Base-by-base conservation (phyloP, 768 basidiomycete species). In the Rhodotorula diobovata region DNA sequence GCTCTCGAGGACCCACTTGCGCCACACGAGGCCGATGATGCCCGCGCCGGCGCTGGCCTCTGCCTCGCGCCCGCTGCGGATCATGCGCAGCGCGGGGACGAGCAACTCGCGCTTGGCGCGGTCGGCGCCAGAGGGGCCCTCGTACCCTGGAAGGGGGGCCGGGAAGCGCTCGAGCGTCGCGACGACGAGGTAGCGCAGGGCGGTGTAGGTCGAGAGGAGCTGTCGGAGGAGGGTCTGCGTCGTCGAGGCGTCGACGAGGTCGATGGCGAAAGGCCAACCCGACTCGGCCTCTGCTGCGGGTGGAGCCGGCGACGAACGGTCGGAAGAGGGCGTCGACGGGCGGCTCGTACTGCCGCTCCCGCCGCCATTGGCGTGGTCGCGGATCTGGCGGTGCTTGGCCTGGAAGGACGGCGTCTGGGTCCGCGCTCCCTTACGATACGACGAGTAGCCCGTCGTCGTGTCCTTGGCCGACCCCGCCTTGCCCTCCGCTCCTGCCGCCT, bases 101-200 rank as follows among this genome's bases (percentile, higher is more conserved):
- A 75, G 39, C 0, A 75, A 58, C 54, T 75, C 74, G 39, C 30
- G 32, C 60, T 75, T 64, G 20, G 65, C 70, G 34, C 60, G 56
- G 6, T 67, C 74, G 25, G 37, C 53, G 3, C 70, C 73, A 4
- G 41, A 61, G 12, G 34, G 12, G 20, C 32, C 20, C 35, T 67
- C 68, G 56, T 75, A 75, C 1, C 74, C 74, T 15, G 74, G 74
- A 0, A 75, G 43, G 18, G 74, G 74, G 8, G 68, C 41, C 1
- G 74, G 74, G 63, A 75, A 75, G 7, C 64, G 61, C 51, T 75
- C 74, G 48, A 75, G 66, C 5, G 63, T 65, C 32, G 74, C 61
- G 59, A 75, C 63, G 55, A 61, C 63, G 53, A 72, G 64, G 39
- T 46, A 46, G 8, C 74, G 67, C 12, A 68, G 48, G 4, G 74